phyloP scores from a whole-genome alignment of 768 basidiomycete genomes.

The Tremella fuciformis region DNA sequence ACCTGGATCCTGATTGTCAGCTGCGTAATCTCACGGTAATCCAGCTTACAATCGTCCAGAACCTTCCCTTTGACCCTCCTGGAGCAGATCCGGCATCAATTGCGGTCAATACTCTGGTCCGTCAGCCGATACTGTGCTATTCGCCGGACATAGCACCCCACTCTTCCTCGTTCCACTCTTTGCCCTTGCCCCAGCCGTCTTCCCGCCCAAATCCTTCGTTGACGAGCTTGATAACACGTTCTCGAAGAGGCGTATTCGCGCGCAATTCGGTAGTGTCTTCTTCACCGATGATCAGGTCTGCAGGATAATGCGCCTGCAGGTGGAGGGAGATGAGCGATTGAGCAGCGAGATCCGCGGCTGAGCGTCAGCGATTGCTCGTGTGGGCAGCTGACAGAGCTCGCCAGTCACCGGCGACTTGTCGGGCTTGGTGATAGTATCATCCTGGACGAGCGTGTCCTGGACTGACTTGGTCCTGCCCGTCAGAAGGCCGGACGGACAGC shows the following conservation, averaged over 20 bases:
- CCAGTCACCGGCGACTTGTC: slow-evolving; percentile 92
- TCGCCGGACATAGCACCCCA: slow-evolving; percentile 15
- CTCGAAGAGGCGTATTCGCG: slow-evolving; percentile 57
- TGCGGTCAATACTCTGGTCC: slow-evolving; percentile 66
- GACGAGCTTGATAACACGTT: slow-evolving; percentile 74
- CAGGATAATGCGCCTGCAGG: slow-evolving; percentile 71
- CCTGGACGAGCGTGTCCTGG: slow-evolving; percentile 77
- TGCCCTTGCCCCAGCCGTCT: slow-evolving; percentile 52
- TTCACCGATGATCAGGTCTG: slow-evolving; percentile 87
- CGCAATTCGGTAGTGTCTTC: slow-evolving; percentile 84
- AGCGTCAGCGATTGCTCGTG: neutral
- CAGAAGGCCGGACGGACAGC: slow-evolving; percentile 1
- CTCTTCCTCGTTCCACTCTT: slow-evolving; percentile 38
- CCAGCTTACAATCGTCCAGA: slow-evolving; percentile 50
- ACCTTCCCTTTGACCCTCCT: slow-evolving; percentile 66
- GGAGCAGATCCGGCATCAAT: slow-evolving; percentile 70
- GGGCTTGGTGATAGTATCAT: slow-evolving; percentile 80
- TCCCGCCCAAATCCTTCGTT: slow-evolving; percentile 68
- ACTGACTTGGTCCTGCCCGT: slow-evolving; percentile 66
- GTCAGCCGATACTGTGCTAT: neutral
- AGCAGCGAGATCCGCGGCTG: slow-evolving; percentile 90
- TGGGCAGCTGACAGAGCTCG: slow-evolving; percentile 45
- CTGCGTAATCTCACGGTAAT: neutral
- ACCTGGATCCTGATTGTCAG: slow-evolving; percentile 29
- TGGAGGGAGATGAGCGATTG: slow-evolving; percentile 88